Conservation (phyloP, 2,329 filamentous ascomycete genomes). For the Pseudonectria foliicola region DNA sequence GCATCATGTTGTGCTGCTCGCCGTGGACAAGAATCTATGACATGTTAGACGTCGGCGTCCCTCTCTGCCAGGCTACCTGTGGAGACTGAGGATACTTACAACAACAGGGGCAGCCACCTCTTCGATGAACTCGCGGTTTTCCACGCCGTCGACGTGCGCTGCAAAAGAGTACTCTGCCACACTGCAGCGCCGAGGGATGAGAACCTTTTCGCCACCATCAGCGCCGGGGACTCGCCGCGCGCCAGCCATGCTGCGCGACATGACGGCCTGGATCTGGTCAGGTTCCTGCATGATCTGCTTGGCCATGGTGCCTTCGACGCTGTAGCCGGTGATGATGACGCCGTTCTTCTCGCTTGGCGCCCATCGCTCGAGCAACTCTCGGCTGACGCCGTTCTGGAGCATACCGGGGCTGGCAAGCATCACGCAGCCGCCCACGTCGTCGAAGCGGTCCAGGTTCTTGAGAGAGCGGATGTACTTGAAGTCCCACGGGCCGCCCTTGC, state of each 20-base stretch:
- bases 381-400: conserved; percentile 92
- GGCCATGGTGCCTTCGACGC: conserved; percentile 96
- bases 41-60: too few relatives aligned
- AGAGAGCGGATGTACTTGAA: conserved; percentile 90
- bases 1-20: conserved; percentile 97
- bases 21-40: conserved; percentile 92
- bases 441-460: conserved; percentile 89
- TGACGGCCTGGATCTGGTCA: conserved; percentile 89
- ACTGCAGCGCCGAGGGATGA: conserved; percentile 88
- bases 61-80: too few relatives aligned
- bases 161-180: conserved; percentile 94
- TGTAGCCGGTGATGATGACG: conserved; percentile 98
- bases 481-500: conserved; percentile 88
- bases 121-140: conserved; percentile 96
- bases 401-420: conserved; percentile 98
- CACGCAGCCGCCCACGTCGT: conserved; percentile 90
- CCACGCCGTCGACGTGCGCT: conserved; percentile 90
- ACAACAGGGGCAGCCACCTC: conserved; percentile 88
- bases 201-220: conserved; percentile 69
- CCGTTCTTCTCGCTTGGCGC: conserved; percentile 94
- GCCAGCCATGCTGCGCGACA: conserved; percentile 63
- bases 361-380: conserved; percentile 91
- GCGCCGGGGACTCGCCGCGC: conserved; percentile 55
- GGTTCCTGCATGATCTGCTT: conserved; percentile 93
- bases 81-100: conserved; percentile 47